Evolutionary conservation across 257 asterid genomes (phyloP).

Genomic region (Primulina tabacum): DNA sequence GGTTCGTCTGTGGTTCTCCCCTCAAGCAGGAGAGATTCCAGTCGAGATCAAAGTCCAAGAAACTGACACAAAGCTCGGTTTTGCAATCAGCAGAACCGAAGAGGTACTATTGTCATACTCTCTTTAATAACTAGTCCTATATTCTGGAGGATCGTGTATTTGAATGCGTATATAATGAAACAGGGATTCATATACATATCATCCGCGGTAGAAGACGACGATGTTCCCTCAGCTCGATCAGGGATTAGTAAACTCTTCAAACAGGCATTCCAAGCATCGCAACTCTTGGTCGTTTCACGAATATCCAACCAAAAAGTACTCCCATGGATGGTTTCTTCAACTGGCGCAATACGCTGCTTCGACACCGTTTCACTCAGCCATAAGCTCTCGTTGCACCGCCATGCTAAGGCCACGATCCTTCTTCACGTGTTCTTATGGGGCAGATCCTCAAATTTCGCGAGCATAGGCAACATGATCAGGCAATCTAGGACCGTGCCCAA

Average conservation of each 20-base stretch:
- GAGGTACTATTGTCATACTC: slow-evolving; percentile 41
- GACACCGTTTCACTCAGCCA: slow-evolving; percentile 59
- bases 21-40: slow-evolving; percentile 72
- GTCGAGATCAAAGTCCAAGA: slow-evolving; percentile 68
- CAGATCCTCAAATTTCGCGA: slow-evolving; percentile 30
- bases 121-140: too few relatives aligned
- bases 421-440: slow-evolving; percentile 76
- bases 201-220: slow-evolving; percentile 52
- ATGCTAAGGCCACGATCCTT: slow-evolving; percentile 62
- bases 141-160: too few relatives aligned
- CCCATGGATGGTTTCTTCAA: slow-evolving; percentile 81
- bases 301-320: slow-evolving; percentile 71
- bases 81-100: slow-evolving; percentile 81
- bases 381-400: slow-evolving; percentile 84
- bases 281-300: slow-evolving; percentile 62
- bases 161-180: neutral
- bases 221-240: slow-evolving; percentile 58
- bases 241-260: slow-evolving; percentile 54
- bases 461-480: slow-evolving; percentile 39
- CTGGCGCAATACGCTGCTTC: slow-evolving; percentile 41
- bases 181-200: slow-evolving; percentile 93
- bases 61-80: slow-evolving; percentile 72
- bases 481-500: slow-evolving; percentile 43
- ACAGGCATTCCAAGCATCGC: slow-evolving; percentile 42
- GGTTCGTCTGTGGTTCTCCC: slow-evolving; percentile 86